Percentiles rank a stretch among this genome's conserved stretches.
Conservation (phyloP, 257 asterid genomes). For the Nicotiana tabacum region DNA sequence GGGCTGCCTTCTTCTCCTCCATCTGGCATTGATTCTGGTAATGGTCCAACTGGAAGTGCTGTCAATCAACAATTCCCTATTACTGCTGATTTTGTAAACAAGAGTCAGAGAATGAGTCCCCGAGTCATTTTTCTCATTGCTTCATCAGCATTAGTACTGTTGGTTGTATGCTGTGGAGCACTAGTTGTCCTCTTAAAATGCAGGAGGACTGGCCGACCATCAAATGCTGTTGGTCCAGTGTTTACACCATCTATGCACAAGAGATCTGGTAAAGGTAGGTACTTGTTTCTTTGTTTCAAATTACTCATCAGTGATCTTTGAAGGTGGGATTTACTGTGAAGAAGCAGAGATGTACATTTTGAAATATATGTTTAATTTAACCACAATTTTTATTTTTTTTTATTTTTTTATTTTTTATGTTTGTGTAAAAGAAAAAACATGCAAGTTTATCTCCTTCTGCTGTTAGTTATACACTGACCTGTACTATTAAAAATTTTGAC, state of each 20-base stretch:
- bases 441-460: not conserved
- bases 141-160: conserved; percentile 68
- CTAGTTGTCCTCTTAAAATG: conserved; percentile 63
- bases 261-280: conserved; percentile 56
- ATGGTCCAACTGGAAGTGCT: conserved; percentile 69
- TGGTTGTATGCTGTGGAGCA: conserved; percentile 75
- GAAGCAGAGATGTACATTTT: not conserved
- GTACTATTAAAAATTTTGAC: not conserved
- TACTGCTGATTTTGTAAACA: conserved; percentile 57
- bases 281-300: not conserved
- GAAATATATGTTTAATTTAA: not conserved
- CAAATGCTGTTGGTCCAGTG: conserved; percentile 83
- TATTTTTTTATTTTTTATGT: too few species aligned
- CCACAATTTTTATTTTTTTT: not conserved
- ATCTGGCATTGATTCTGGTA: conserved; percentile 48
- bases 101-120: conserved; percentile 65
- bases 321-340: not conserved
- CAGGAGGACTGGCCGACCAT: conserved; percentile 57
- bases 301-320: not conserved
- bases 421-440: not conserved
- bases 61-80: conserved; percentile 79
- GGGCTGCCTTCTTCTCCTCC: conserved; percentile 84
- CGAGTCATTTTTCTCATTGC: conserved; percentile 67
- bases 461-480: not conserved
- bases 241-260: conserved; percentile 59